Conservation (phyloP, 306 rosid species). For the Cucumis melo region DNA sequence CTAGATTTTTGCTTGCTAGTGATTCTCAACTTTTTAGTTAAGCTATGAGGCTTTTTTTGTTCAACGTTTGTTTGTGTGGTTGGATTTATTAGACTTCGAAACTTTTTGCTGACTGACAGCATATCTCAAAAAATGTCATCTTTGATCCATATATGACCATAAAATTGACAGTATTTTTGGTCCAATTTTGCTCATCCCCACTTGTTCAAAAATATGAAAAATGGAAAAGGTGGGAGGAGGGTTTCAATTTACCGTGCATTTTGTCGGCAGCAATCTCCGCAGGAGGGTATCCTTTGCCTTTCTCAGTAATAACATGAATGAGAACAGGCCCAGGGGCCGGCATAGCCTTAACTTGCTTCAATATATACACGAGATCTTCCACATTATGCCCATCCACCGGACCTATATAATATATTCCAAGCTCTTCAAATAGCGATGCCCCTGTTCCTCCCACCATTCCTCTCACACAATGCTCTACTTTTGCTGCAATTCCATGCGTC, state of each 20-base stretch:
- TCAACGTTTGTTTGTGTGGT: too few relatives aligned
- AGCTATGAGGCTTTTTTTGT: too few relatives aligned
- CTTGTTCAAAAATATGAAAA: too few relatives aligned
- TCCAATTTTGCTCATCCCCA: too few relatives aligned
- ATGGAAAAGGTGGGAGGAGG: neutral
- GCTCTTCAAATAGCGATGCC: conserved; percentile 42
- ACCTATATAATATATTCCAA: conserved; percentile 47
- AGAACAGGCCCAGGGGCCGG: conserved; percentile 48
- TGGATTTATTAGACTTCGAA: too few relatives aligned
- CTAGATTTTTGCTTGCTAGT: too few relatives aligned
- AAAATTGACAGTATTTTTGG: too few relatives aligned
- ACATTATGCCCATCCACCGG: conserved; percentile 51
- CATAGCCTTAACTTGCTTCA: conserved; percentile 28
- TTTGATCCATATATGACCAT: too few relatives aligned
- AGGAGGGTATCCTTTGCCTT: conserved; percentile 55
- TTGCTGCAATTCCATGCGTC: conserved; percentile 33
- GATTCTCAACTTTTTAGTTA: too few relatives aligned
- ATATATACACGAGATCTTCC: conserved; percentile 35
- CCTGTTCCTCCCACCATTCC: conserved; percentile 33
- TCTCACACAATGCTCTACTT: conserved; percentile 26
- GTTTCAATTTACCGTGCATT: conserved; percentile 34
- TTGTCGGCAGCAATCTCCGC: conserved; percentile 57
- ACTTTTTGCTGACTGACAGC: too few relatives aligned
- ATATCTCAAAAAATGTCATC: too few relatives aligned
- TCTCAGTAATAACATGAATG: conserved; percentile 44